phyloP scores from a whole-genome alignment of 1,139 yeast species.

The Wickerhamomyces sp. region DNA sequence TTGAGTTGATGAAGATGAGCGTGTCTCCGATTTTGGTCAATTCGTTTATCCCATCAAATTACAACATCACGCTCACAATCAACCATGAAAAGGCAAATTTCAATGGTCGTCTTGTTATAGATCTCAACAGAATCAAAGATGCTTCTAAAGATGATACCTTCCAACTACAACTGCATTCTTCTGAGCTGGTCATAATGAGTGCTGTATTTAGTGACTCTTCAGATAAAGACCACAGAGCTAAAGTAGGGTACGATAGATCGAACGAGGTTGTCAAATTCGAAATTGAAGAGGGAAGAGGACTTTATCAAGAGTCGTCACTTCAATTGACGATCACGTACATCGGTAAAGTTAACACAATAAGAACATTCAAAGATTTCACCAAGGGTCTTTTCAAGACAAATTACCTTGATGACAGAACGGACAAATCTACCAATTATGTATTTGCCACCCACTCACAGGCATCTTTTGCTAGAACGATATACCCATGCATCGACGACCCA shows the following conservation, averaged over 20 bases:
- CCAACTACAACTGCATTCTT: conserved; percentile 36
- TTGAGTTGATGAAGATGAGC: neutral
- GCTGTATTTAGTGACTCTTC: conserved; percentile 21
- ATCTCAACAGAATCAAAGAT: conserved; percentile 19
- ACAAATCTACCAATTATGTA: conserved; percentile 42
- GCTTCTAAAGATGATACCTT: conserved; percentile 24
- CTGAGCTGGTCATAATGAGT: conserved; percentile 34
- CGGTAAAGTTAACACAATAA: conserved; percentile 52
- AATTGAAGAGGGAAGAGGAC: conserved; percentile 10
- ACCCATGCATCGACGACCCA: conserved; percentile 65
- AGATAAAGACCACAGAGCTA: conserved; percentile 25
- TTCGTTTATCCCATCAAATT: neutral
- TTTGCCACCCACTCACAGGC: conserved; percentile 73
- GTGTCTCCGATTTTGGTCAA: neutral
- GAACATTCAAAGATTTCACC: conserved; percentile 52
- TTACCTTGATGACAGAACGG: conserved; percentile 45
- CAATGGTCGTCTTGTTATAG: conserved; percentile 39
- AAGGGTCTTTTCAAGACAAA: conserved; percentile 66
- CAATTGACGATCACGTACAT: conserved; percentile 31
- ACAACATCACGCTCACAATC: conserved; percentile 27
- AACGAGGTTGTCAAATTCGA: conserved; percentile 31
- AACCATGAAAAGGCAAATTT: conserved; percentile 53
- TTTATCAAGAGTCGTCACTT: conserved; percentile 11
- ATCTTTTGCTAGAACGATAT: conserved; percentile 50
- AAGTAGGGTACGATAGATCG: conserved; percentile 34